Conservation (phyloP, 495 filamentous ascomycete species). For the Xylaria acuta region DNA sequence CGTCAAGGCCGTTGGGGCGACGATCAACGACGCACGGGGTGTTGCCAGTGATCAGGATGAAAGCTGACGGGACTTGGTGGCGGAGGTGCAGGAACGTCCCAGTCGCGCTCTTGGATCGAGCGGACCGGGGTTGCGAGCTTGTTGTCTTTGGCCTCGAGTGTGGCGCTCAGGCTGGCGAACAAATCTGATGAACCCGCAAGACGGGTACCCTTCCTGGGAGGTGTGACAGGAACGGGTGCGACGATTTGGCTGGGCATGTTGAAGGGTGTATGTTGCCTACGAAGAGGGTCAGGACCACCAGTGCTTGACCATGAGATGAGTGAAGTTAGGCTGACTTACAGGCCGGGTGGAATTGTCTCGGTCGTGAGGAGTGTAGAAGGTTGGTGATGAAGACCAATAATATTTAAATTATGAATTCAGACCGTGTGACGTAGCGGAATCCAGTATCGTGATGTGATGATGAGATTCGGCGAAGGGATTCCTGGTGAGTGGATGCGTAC, state of each 20-base stretch:
- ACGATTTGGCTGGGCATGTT: conserved; percentile 56
- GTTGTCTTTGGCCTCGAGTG: conserved; percentile 46
- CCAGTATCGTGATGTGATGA: background rate
- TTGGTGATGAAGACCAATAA: background rate
- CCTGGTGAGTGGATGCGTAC: conserved; percentile 19
- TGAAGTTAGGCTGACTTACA: conserved; percentile 10
- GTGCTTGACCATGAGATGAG: background rate
- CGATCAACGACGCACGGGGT: conserved; percentile 33
- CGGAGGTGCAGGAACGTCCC: conserved; percentile 56
- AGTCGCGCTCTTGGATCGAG: conserved; percentile 56
- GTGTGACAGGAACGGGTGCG: conserved; percentile 52
- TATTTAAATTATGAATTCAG: background rate
- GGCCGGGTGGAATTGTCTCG: background rate
- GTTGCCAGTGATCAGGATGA: conserved; percentile 52
- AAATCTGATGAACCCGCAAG: conserved; percentile 52
- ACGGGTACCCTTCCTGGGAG: conserved; percentile 44
- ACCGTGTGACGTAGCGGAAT: background rate
- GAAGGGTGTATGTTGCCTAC: conserved; percentile 23
- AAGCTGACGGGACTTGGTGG: conserved; percentile 58
- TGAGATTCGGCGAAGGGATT: conserved; percentile 5
- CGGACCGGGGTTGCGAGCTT: conserved; percentile 48
- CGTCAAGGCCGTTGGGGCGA: background rate
- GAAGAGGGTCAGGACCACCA: background rate
- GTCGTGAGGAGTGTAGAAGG: background rate
- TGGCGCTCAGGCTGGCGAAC: conserved; percentile 54